These are phyloP conservation scores for Nakaseomyces nivariensis DNA, from an alignment of 1,139 yeast genomes.

Conservation along the genomic window DNA sequence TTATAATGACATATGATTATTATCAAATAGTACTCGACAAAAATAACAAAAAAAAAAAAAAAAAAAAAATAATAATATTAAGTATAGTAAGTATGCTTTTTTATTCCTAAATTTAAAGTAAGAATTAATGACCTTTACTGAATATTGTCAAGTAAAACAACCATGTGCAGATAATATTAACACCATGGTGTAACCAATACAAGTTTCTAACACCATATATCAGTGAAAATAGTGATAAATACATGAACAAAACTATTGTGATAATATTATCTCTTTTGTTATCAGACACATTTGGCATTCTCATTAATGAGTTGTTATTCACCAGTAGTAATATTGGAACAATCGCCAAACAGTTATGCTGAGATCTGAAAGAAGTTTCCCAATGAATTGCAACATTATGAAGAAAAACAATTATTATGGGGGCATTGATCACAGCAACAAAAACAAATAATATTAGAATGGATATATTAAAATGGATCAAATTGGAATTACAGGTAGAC, in stretches of 20 bases:
- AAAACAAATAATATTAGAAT: slow-evolving; percentile 52
- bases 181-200: slow-evolving; percentile 59
- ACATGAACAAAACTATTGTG: slow-evolving; percentile 31
- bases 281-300: slow-evolving; percentile 21
- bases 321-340: slow-evolving; percentile 49
- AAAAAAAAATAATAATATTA: no score
- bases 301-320: slow-evolving; percentile 33
- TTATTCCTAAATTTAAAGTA: not conserved
- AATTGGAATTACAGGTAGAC: slow-evolving; percentile 12
- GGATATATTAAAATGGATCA: slow-evolving; percentile 45
- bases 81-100: no score
- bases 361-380: slow-evolving; percentile 70
- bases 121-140: not conserved
- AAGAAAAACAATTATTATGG: slow-evolving; percentile 57
- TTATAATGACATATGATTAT: no score
- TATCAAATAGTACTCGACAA: no score
- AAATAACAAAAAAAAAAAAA: no score
- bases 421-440: slow-evolving; percentile 59
- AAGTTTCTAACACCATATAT: slow-evolving; percentile 61
- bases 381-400: slow-evolving; percentile 61
- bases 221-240: slow-evolving; percentile 45
- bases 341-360: slow-evolving; percentile 60
- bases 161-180: slow-evolving; percentile 47
- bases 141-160: slow-evolving; percentile 21
- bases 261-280: slow-evolving; percentile 24